These are phyloP conservation scores for Calonectria pseudoreteaudii DNA, from an alignment of 2,329 filamentous ascomycete species.

Conservation along the genomic window DNA sequence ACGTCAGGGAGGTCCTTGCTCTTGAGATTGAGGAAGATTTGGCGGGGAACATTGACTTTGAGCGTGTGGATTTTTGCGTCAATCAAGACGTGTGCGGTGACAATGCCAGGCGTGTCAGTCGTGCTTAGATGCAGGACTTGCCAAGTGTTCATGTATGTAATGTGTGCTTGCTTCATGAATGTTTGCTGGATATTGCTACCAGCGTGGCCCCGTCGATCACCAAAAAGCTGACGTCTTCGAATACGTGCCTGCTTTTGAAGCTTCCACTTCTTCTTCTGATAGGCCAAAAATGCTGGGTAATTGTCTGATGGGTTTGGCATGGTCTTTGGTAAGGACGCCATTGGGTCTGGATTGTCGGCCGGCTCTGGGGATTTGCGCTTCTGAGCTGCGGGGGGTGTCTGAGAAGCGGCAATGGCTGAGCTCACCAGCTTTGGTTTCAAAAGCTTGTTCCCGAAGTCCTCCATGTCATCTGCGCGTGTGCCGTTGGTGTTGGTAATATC, in stretches of 20 bases:
- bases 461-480: conserved; percentile 74
- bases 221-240: conserved; percentile 90
- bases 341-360: conserved; percentile 78
- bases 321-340: conserved; percentile 80
- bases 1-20: conserved; percentile 88
- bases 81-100: conserved; percentile 90
- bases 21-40: conserved; percentile 93
- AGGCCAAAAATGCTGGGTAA: conserved; percentile 88
- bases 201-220: conserved; percentile 74
- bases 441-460: conserved; percentile 81
- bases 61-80: conserved; percentile 91
- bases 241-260: conserved; percentile 92
- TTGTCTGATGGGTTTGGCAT: conserved; percentile 90
- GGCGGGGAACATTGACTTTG: conserved; percentile 88
- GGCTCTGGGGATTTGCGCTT: conserved; percentile 82
- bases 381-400: conserved; percentile 60
- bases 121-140: conserved; percentile 89
- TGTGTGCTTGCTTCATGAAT: conserved; percentile 92
- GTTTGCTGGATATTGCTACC: conserved; percentile 71
- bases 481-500: conserved; percentile 77
- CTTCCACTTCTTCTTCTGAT: conserved; percentile 99
- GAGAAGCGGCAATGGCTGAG: conserved; percentile 67
- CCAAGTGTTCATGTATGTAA: conserved; percentile 93
- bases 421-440: conserved; percentile 72
- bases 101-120: conserved; percentile 86